Base-by-base conservation (phyloP, 2,329 filamentous ascomycete genomes). In the Diaporthe sp. region DNA sequence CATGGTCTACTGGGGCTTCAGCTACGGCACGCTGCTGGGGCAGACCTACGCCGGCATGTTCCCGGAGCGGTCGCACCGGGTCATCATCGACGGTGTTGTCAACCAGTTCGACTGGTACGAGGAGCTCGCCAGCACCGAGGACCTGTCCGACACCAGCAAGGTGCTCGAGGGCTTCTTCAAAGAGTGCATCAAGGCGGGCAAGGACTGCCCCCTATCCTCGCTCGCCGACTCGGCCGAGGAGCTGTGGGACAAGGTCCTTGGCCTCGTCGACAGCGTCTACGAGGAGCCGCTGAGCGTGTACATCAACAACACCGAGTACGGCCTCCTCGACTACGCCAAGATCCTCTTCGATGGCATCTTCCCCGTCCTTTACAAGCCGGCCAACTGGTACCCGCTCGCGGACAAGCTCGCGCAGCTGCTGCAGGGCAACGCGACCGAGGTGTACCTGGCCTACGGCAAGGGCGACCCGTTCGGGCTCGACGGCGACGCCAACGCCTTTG, bases 121-220 rank as follows among this genome's bases (percentile, higher is more conserved):
- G 60, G 78, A 77, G 12, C 83, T 83, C 4, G 76, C 83, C 15
- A 84, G 83, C 78, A 77, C 74, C 4, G 85, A 85, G 57, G 82
- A 83, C 58, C 77, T 86, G 1, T 77, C 80, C n/a, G 84, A 89
- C 76, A 85, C 85, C 22, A 86, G 88, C 67, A 80, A 83, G 40
- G 83, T 84, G 0, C 81, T 87, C 42, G 77, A 80, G 1, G 83
- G 80, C 13, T 87, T 89, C 76, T 83, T 85, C 68, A 82, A 85
- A 25, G 83, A 85, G 64, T 90, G 88, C 77, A 83, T 85, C 76
- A 83, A 84, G 60, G 88, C 88, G 1, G 87, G 87, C 3, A 76
- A 84, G 7, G 82, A 80, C n/a, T 89, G 87, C 74, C 79, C 84
- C 1, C 77, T 89, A 38, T 83, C 83, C 0, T 79, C 81, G 0